Percentiles rank a stretch among this genome's conserved stretches.
These are phyloP conservation scores for Fomitopsis betulina DNA, from an alignment of 1,284 basidiomycete genomes.

Conservation along the genomic window DNA sequence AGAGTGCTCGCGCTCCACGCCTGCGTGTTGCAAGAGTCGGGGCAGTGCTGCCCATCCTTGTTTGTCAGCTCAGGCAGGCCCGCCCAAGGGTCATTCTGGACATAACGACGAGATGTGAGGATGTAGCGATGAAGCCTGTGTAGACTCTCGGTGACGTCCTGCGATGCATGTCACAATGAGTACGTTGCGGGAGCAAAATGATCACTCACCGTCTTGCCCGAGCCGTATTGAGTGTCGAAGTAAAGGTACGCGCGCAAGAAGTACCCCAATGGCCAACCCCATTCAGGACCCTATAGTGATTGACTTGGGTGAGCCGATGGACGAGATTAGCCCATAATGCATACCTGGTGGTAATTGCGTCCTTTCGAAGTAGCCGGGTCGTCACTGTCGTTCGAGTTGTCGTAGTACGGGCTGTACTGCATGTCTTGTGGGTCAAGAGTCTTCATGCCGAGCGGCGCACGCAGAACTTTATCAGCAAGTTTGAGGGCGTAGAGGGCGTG, in stretches of 20 bases:
- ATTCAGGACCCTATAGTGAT: slow-evolving; percentile 68
- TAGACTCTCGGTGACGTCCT: slow-evolving; percentile 71
- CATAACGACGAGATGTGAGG: slow-evolving; percentile 65
- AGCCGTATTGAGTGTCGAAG: slow-evolving; percentile 67
- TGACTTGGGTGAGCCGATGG: background rate
- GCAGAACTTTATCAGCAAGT: slow-evolving; percentile 72
- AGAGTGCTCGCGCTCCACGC: slow-evolving; percentile 91
- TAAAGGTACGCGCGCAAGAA: slow-evolving; percentile 90
- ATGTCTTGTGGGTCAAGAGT: slow-evolving; percentile 83
- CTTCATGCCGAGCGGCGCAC: slow-evolving; percentile 89
- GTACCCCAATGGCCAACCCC: slow-evolving; percentile 94
- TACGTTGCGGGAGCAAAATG: background rate
- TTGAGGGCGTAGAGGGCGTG: slow-evolving; percentile 78
- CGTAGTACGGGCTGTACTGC: slow-evolving; percentile 87
- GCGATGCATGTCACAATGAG: background rate
- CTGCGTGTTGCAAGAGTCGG: slow-evolving; percentile 87
- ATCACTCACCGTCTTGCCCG: slow-evolving; percentile 59
- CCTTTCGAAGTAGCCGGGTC: slow-evolving; percentile 86
- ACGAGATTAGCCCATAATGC: slow-evolving; percentile 11
- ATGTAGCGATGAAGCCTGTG: slow-evolving; percentile 77
- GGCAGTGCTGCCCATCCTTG: slow-evolving; percentile 74
- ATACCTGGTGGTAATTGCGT: slow-evolving; percentile 81
- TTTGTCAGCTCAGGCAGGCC: slow-evolving; percentile 92
- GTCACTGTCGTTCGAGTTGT: slow-evolving; percentile 87
- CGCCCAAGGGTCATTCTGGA: slow-evolving; percentile 81